Evolutionary conservation across 805 yeast genomes (phyloP).

Genomic region (Candida golubevii): DNA sequence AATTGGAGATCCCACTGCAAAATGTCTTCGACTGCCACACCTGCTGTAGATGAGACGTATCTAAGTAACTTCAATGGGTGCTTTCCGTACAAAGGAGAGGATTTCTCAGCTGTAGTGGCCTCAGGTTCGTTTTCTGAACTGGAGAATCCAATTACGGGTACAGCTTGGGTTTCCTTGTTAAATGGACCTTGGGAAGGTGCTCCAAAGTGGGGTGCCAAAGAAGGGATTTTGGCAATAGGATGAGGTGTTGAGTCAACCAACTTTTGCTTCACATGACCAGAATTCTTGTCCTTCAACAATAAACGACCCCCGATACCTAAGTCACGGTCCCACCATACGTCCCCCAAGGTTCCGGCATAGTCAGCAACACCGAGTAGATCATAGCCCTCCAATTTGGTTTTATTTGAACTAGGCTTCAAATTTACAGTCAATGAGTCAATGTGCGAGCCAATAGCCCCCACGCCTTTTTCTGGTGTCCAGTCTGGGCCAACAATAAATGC

Average conservation of each 20-base stretch:
- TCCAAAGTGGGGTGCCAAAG: conserved; percentile 87
- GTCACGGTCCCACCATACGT: conserved; percentile 81
- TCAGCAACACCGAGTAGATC: conserved; percentile 81
- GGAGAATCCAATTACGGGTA: conserved; percentile 68
- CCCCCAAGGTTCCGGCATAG: conserved; percentile 65
- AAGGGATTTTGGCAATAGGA: conserved; percentile 77
- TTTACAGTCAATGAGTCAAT: conserved; percentile 66
- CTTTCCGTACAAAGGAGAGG: conserved; percentile 61
- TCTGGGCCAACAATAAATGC: conserved; percentile 67
- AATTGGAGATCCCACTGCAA: conserved; percentile 72
- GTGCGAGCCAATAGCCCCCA: conserved; percentile 71
- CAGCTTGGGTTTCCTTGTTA: conserved; percentile 71
- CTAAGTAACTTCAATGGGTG: conserved; percentile 68
- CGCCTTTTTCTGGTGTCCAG: conserved; percentile 63
- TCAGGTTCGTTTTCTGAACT: conserved; percentile 37
- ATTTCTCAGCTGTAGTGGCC: conserved; percentile 54
- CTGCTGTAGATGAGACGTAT: conserved; percentile 60
- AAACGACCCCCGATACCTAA: conserved; percentile 80
- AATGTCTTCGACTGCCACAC: conserved; percentile 55
- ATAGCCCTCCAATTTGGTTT: conserved; percentile 62
- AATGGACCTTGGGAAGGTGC: conserved; percentile 62
- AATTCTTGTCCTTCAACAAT: conserved; percentile 38
- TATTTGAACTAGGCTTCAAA: conserved; percentile 69
- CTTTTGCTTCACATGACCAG: conserved; percentile 35
- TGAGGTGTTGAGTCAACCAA: conserved; percentile 57